Evolutionary conservation across 495 filamentous ascomycete species (phyloP).

Genomic region (Hypoxylon fragiforme): DNA sequence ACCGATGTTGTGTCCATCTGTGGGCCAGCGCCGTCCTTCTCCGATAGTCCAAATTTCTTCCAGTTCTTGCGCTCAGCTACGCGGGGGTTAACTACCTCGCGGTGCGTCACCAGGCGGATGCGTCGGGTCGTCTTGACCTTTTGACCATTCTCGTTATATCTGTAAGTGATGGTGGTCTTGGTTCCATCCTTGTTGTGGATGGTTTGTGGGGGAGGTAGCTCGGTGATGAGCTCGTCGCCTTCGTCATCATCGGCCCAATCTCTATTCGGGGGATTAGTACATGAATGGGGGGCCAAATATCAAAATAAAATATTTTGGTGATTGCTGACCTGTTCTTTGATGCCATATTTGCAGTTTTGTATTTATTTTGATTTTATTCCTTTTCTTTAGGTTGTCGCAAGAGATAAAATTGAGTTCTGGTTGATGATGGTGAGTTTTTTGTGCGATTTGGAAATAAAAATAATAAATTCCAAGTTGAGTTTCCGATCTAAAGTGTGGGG

Average conservation of each 20-base stretch:
- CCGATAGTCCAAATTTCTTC: constrained; percentile 81
- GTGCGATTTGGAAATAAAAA: constrained; percentile 20
- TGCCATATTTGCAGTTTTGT: constrained; percentile 18
- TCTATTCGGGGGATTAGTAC: constrained; percentile 38
- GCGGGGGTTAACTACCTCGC: constrained; percentile 92
- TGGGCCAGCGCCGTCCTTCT: constrained; percentile 68
- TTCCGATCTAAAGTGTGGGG: constrained; percentile 32
- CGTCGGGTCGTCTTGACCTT: constrained; percentile 95
- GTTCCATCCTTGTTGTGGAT: constrained; percentile 96
- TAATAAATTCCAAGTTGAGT: constrained; percentile 26
- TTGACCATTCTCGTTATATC: constrained; percentile 88
- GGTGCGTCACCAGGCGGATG: constrained; percentile 84
- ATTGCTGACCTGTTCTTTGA: constrained; percentile 19
- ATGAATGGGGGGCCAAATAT: not conserved
- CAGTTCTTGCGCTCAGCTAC: constrained; percentile 91
- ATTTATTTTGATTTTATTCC: not conserved
- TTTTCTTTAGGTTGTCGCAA: not conserved
- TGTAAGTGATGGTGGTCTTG: constrained; percentile 89
- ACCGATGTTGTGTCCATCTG: constrained; percentile 87
- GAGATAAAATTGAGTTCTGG: not conserved
- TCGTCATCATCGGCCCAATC: constrained; percentile 97
- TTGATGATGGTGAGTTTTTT: constrained; percentile 23
- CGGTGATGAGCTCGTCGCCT: constrained; percentile 78
- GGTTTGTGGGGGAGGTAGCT: constrained; percentile 81
- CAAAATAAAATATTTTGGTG: not conserved